These are phyloP conservation scores for Phytophthora cryptogea DNA, from an alignment of 352 stramenopile genomes.

Conservation along the genomic window DNA sequence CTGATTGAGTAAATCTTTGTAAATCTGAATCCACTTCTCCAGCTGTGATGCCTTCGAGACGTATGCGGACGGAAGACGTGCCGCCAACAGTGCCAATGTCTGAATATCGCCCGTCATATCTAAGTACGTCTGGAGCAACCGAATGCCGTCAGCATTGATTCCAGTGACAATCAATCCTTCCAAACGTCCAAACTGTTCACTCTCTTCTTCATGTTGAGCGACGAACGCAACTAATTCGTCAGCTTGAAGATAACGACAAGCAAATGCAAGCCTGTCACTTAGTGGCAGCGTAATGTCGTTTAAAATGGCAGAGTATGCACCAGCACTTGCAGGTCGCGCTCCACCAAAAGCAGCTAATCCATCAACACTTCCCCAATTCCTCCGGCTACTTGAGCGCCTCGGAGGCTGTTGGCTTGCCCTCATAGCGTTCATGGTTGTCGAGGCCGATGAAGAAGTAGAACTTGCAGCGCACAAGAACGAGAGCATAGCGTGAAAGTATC, in stretches of 20 bases:
- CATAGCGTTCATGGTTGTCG: slow-evolving; percentile 28
- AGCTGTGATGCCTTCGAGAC: slow-evolving; percentile 65
- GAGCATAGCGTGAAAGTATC: slow-evolving; percentile 85
- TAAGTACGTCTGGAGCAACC: slow-evolving; percentile 91
- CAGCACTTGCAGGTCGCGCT: slow-evolving; percentile 35
- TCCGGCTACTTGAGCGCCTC: slow-evolving; percentile 40
- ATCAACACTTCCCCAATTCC: slow-evolving; percentile 71
- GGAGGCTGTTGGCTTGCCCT: slow-evolving; percentile 35
- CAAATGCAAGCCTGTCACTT: slow-evolving; percentile 91
- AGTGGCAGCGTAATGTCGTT: slow-evolving; percentile 86
- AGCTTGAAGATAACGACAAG: slow-evolving; percentile 88
- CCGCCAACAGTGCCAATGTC: slow-evolving; percentile 87
- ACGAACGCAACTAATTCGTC: slow-evolving; percentile 89
- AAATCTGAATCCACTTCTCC: slow-evolving; percentile 91
- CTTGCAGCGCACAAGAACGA: slow-evolving; percentile 69
- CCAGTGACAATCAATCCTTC: slow-evolving; percentile 92
- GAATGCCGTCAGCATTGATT: slow-evolving; percentile 79
- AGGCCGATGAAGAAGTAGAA: slow-evolving; percentile 34
- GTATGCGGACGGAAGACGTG: slow-evolving; percentile 58
- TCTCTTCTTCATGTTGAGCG: slow-evolving; percentile 75
- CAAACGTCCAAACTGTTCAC: slow-evolving; percentile 80
- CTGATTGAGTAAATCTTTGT: slow-evolving; percentile 92
- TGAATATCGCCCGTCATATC: slow-evolving; percentile 92
- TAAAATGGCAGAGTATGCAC: slow-evolving; percentile 79
- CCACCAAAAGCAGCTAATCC: slow-evolving; percentile 44